Conservation (phyloP, 805 yeast genomes). For the Candida alai region DNA sequence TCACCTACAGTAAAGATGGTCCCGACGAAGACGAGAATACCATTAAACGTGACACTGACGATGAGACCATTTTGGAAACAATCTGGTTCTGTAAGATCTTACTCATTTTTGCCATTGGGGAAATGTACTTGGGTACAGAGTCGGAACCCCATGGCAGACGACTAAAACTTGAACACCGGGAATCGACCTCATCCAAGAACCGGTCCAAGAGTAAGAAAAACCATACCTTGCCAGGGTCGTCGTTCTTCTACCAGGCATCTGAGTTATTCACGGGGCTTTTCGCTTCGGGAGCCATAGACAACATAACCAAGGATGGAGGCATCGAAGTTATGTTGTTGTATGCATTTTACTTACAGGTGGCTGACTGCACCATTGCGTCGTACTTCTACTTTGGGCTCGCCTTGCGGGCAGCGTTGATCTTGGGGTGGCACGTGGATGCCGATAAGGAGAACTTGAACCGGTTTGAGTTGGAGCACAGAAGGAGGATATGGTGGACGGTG, state of each 20-base stretch:
- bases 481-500: slow-evolving; percentile 48
- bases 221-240: slow-evolving; percentile 68
- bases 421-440: slow-evolving; percentile 82
- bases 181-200: slow-evolving; percentile 8
- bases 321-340: slow-evolving; percentile 70
- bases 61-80: slow-evolving; percentile 63
- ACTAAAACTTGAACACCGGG: slow-evolving; percentile 11
- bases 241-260: slow-evolving; percentile 76
- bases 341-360: slow-evolving; percentile 78
- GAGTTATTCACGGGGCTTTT: slow-evolving; percentile 72
- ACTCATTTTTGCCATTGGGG: slow-evolving; percentile 74
- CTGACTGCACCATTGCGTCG: slow-evolving; percentile 79
- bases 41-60: slow-evolving; percentile 42
- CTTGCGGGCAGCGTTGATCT: slow-evolving; percentile 61
- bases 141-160: slow-evolving; percentile 46
- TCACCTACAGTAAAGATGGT: slow-evolving; percentile 16
- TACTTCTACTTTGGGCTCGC: slow-evolving; percentile 80
- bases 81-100: slow-evolving; percentile 78
- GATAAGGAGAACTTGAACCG: slow-evolving; percentile 56
- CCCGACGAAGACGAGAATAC: slow-evolving; percentile 35
- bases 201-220: slow-evolving; percentile 16
- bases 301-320: slow-evolving; percentile 75
- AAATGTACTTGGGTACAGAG: slow-evolving; percentile 77
- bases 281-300: slow-evolving; percentile 77
- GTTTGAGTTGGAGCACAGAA: slow-evolving; percentile 51